These are phyloP conservation scores for Hypoxylon cercidicola DNA, from an alignment of 495 filamentous ascomycete genomes.

Conservation along the genomic window DNA sequence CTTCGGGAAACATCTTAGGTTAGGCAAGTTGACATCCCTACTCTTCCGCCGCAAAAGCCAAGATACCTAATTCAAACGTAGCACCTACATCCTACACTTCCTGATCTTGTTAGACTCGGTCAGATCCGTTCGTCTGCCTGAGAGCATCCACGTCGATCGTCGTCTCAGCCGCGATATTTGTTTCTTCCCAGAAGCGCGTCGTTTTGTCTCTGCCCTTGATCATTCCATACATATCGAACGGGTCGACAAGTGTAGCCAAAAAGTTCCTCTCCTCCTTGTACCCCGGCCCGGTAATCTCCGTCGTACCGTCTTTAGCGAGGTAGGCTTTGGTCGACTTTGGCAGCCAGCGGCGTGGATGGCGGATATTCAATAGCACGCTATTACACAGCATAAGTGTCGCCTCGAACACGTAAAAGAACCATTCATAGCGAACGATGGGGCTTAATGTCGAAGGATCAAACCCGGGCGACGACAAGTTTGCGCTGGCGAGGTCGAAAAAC, in stretches of 20 bases:
- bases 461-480: conserved; percentile 37
- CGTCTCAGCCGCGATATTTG: conserved; percentile 9
- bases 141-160: conserved; percentile 4
- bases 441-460: conserved; percentile 52
- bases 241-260: conserved; percentile 69
- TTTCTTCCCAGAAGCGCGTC: conserved; percentile 66
- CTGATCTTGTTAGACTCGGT: not conserved
- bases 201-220: conserved; percentile 61
- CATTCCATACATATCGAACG: conserved; percentile 72
- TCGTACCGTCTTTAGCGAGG: conserved; percentile 70
- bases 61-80: not conserved
- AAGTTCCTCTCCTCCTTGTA: conserved; percentile 66
- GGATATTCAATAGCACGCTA: conserved; percentile 67
- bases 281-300: conserved; percentile 71
- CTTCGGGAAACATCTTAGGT: not conserved
- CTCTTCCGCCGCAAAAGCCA: conserved; percentile 1
- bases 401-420: conserved; percentile 81
- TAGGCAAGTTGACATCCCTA: not conserved
- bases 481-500: conserved; percentile 60
- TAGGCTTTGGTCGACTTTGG: conserved; percentile 72
- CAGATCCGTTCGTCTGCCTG: not conserved
- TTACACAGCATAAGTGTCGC: conserved; percentile 71
- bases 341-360: conserved; percentile 70
- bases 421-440: conserved; percentile 71
- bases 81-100: not conserved